Conservation (phyloP, 306 rosid genomes). For the Fragaria vesca region DNA sequence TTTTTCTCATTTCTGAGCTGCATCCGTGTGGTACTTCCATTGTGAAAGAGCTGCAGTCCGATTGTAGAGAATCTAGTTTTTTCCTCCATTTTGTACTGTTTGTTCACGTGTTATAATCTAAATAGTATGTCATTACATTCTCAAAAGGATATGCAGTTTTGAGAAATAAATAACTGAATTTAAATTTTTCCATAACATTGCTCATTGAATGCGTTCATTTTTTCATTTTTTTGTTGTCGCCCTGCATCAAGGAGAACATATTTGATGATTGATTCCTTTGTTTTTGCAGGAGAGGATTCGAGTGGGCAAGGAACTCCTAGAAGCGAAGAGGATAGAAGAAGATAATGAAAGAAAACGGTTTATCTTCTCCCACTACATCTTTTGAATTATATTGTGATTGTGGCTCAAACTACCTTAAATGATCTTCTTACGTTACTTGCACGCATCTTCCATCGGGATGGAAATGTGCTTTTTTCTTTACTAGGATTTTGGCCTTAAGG, state of each 20-base stretch:
- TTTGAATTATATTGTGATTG: conserved; percentile 15
- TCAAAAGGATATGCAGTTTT: neutral
- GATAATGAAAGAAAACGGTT: conserved; percentile 94
- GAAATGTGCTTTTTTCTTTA: conserved; percentile 26
- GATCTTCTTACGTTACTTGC: neutral
- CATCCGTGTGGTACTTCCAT: neutral
- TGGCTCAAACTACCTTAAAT: neutral
- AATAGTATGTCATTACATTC: neutral
- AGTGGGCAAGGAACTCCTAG: conserved; percentile 90
- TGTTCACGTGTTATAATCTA: neutral
- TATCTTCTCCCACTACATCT: conserved; percentile 24
- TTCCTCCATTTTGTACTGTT: neutral
- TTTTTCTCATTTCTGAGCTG: neutral
- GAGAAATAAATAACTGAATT: neutral
- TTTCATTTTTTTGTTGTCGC: neutral
- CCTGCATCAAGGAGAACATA: neutral
- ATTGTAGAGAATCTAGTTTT: neutral
- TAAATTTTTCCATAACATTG: neutral
- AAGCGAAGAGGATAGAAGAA: conserved; percentile 95
- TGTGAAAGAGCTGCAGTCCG: neutral
- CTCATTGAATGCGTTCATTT: neutral
- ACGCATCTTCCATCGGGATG: neutral
- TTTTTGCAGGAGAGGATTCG: conserved; percentile 86
- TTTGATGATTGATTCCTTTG: conserved; percentile 11
- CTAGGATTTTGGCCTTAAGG: conserved; percentile 77